These are phyloP conservation scores for Claviceps digitariae DNA, from an alignment of 2,329 filamentous ascomycete species.

Conservation along the genomic window DNA sequence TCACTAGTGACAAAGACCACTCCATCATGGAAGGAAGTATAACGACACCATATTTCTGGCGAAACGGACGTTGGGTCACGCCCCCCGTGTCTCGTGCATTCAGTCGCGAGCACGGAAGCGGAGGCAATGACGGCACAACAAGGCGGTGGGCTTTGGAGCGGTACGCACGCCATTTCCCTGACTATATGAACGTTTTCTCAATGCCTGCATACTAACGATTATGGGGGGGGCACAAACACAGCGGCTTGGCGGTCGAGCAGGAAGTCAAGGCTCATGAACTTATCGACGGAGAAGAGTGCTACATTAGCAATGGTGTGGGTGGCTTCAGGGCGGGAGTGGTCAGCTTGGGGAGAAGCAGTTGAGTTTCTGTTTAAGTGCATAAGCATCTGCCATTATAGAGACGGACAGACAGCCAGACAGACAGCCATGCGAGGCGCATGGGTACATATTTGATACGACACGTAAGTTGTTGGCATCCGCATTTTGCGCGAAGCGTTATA, in stretches of 20 bases:
- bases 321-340: constrained; percentile 52
- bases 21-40: constrained; percentile 77
- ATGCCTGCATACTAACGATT: background rate
- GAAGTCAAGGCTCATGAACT: constrained; percentile 46
- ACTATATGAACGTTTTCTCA: no score
- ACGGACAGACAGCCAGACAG: background rate
- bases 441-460: no score
- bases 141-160: constrained; percentile 69
- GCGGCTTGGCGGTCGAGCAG: constrained; percentile 51
- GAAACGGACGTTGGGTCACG: constrained; percentile 62
- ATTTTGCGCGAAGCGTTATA: no score
- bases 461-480: no score
- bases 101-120: constrained; percentile 34
- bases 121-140: constrained; percentile 72
- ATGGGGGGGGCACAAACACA: constrained; percentile 10
- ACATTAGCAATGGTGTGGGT: constrained; percentile 78
- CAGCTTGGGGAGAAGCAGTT: constrained; percentile 9
- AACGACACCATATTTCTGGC: constrained; percentile 72
- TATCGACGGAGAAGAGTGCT: constrained; percentile 61
- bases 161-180: constrained; percentile 25
- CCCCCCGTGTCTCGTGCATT: constrained; percentile 44
- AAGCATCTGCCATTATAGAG: no score
- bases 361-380: background rate
- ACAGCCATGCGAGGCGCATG: background rate
- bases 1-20: constrained; percentile 46